phyloP scores from a whole-genome alignment of 371 early-diverging fungal genomes.

The Choanephora cucurbitarum region DNA sequence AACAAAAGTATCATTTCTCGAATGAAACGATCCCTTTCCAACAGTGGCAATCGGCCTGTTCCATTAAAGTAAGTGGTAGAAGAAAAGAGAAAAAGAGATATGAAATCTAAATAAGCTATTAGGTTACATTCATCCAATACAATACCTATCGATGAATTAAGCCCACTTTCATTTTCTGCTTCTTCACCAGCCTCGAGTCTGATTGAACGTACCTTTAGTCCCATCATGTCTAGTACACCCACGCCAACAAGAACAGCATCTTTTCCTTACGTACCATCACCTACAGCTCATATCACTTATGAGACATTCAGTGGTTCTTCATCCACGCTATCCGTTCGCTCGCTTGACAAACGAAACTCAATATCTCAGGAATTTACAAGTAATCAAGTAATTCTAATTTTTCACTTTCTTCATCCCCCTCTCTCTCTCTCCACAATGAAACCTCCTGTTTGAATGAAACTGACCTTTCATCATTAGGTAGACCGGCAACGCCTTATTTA shows the following conservation, averaged over 20 bases:
- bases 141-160: background rate
- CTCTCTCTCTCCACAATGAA: no score
- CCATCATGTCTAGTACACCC: conserved; percentile 2
- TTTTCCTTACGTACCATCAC: conserved; percentile 1
- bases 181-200: background rate
- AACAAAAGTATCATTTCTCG: conserved; percentile 24
- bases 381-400: conserved; percentile 13
- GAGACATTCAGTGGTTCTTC: conserved; percentile 15
- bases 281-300: conserved; percentile 11
- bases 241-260: background rate
- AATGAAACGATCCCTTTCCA: conserved; percentile 28
- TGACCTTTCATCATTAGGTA: no score
- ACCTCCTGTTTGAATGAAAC: no score
- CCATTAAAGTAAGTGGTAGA: conserved; percentile 6
- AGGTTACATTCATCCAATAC: background rate
- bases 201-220: conserved; percentile 3
- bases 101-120: background rate
- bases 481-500: no score
- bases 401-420: background rate
- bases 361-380: conserved; percentile 11
- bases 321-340: conserved; percentile 11
- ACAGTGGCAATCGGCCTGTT: conserved; percentile 9
- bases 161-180: background rate
- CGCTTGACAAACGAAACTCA: conserved; percentile 9
- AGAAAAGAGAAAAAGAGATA: background rate